Evolutionary conservation across 1,284 basidiomycete species (phyloP).

Genomic region (Ganoderma meredithae): DNA sequence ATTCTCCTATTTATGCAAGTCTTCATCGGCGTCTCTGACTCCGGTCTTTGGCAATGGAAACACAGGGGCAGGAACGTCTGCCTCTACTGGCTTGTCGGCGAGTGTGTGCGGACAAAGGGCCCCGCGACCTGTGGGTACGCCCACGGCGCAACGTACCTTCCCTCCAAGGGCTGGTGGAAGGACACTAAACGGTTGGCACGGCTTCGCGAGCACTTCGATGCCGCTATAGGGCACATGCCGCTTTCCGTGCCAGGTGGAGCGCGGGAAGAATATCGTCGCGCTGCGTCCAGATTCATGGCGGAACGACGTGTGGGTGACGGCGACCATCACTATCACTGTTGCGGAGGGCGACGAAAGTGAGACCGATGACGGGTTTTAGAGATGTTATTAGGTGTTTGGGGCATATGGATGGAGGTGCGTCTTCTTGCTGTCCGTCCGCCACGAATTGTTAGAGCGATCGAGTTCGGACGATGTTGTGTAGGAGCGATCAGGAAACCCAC

Average conservation of each 20-base stretch:
- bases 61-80: slow-evolving; percentile 51
- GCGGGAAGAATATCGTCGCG: slow-evolving; percentile 10
- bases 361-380: slow-evolving; percentile 33
- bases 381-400: slow-evolving; percentile 44
- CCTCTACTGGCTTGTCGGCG: slow-evolving; percentile 42
- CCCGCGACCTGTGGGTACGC: slow-evolving; percentile 44
- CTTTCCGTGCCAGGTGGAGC: not conserved
- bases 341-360: not conserved
- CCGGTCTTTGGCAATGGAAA: not conserved
- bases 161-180: slow-evolving; percentile 23
- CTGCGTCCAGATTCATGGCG: slow-evolving; percentile 19
- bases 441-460: too few species aligned
- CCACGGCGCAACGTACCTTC: slow-evolving; percentile 45
- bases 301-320: slow-evolving; percentile 13
- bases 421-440: not conserved
- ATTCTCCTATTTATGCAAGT: too few species aligned
- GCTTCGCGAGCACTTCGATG: slow-evolving; percentile 9
- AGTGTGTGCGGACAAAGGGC: slow-evolving; percentile 34
- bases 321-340: slow-evolving; percentile 4
- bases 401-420: slow-evolving; percentile 38
- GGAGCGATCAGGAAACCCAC: not conserved
- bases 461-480: not conserved
- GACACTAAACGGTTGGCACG: slow-evolving; percentile 8
- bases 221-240: not conserved
- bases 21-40: not conserved